Base-by-base conservation (phyloP, 495 filamentous ascomycete genomes). In the Penicillium arizonense region DNA sequence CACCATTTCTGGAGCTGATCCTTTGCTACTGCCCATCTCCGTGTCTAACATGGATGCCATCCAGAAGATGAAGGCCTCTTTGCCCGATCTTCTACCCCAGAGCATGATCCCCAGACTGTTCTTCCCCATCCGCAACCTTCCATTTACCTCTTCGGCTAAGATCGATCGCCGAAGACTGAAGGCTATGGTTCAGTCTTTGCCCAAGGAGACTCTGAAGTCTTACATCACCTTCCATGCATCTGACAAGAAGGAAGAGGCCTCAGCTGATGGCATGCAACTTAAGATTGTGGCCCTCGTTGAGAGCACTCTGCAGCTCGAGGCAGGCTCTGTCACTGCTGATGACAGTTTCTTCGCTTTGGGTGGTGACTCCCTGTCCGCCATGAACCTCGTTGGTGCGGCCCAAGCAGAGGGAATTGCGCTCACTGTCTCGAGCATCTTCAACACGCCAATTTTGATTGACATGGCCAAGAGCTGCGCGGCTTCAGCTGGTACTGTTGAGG, bases 41-140 rank as follows among this genome's bases (percentile, higher is more conserved):
- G 62, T 61, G 0, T 55, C 49, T 1, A 62, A 71, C 34, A 59
- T 66, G 50, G 61, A 57, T 37, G 55, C 55, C 16, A 62, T 76
- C 13, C 65, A 71, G 35, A 59, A 58, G 12, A 53, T 78, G 7
- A 70, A 75, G 40, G 43, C 40, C 3, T 67, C 68, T 7, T 50
- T 80, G 3, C 57, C 56, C 0, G 61, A 72, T n/a, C 32, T 62
- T 8, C 52, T 79, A 3, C 78, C 80, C 1, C 59, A 62, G 10
- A 80, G 82, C 59, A 87, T 87, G 84, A 73, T 87, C 14, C 85
- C 85, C 5, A 72, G 79, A 2, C 74, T 82, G 0, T 87, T 81
- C 53, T 80, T 87, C 44, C 82, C 84, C 0, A 57, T 87, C 1
- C 64, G 64, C 20, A 65, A 72, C 34, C 74, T 87, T 56, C 85